Evolutionary conservation across 148 eudicot genomes (phyloP).

Genomic region (Fagopyrum homotropicum): DNA sequence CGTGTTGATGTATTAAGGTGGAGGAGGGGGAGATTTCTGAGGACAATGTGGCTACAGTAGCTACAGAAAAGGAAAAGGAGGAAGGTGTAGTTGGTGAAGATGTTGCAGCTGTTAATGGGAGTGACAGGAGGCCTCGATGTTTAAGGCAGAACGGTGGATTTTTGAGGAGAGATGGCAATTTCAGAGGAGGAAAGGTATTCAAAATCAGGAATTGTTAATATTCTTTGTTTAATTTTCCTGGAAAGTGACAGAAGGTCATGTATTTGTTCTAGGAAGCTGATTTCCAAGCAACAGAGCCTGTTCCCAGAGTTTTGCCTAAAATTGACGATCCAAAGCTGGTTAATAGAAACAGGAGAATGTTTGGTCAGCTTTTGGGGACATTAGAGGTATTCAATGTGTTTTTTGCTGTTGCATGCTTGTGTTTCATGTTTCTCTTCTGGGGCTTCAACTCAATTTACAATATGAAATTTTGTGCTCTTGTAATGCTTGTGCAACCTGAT

Average conservation of each 20-base stretch:
- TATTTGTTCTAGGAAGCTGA: conserved; percentile 50
- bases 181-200: conserved; percentile 45
- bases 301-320: conserved; percentile 73
- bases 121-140: conserved; percentile 34
- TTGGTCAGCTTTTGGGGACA: conserved; percentile 89
- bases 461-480: background rate
- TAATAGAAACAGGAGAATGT: conserved; percentile 78
- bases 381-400: conserved; percentile 53
- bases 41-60: conserved; percentile 4
- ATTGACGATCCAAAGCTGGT: conserved; percentile 77
- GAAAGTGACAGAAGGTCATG: background rate
- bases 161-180: conserved; percentile 39
- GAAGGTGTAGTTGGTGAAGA: conserved; percentile 21
- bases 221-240: background rate
- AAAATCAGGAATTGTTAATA: background rate
- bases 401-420: background rate
- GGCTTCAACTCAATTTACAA: background rate
- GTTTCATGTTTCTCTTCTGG: conserved; percentile 5
- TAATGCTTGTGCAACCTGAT: background rate
- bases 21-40: conserved; percentile 43
- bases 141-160: conserved; percentile 20
- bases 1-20: conserved; percentile 29
- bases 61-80: conserved; percentile 21
- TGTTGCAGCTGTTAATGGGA: conserved; percentile 20
- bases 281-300: conserved; percentile 41